A percentile compares a stretch with the other conserved stretches of the same genome.
phyloP scores from a whole-genome alignment of 1,139 yeast species.

The Diutina pseudorugosa region DNA sequence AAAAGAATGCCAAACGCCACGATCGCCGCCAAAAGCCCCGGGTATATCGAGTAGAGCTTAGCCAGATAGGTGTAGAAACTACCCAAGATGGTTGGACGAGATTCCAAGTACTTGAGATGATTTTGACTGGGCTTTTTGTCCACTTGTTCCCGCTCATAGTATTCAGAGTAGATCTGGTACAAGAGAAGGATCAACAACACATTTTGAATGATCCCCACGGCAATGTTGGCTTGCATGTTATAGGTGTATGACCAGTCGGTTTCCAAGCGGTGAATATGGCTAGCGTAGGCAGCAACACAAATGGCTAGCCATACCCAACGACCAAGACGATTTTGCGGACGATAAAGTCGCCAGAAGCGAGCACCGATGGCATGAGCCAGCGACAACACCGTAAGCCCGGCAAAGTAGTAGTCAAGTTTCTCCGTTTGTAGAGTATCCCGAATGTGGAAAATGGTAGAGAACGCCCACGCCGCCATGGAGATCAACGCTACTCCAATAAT shows the following conservation, averaged over 20 bases:
- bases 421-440: conserved; percentile 76
- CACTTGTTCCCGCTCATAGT: conserved; percentile 11
- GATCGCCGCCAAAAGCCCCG: conserved; percentile 30
- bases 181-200: conserved; percentile 22
- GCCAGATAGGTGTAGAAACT: conserved; percentile 26
- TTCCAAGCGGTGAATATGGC: conserved; percentile 58
- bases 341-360: conserved; percentile 46
- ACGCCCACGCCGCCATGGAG: conserved; percentile 82
- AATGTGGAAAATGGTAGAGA: conserved; percentile 77
- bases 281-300: conserved; percentile 39
- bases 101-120: conserved; percentile 19
- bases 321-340: conserved; percentile 15
- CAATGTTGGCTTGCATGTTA: conserved; percentile 84
- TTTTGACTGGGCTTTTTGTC: neutral
- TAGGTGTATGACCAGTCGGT: conserved; percentile 84
- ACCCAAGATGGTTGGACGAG: conserved; percentile 16
- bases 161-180: conserved; percentile 21
- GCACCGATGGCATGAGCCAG: conserved; percentile 62
- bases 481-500: conserved; percentile 26
- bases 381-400: conserved; percentile 73
- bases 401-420: conserved; percentile 80
- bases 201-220: conserved; percentile 69
- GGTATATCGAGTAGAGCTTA: conserved; percentile 30
- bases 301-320: conserved; percentile 23
- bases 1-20: conserved; percentile 70